Conservation (phyloP, 345 rosid species). For the Syzygium aqueum region DNA sequence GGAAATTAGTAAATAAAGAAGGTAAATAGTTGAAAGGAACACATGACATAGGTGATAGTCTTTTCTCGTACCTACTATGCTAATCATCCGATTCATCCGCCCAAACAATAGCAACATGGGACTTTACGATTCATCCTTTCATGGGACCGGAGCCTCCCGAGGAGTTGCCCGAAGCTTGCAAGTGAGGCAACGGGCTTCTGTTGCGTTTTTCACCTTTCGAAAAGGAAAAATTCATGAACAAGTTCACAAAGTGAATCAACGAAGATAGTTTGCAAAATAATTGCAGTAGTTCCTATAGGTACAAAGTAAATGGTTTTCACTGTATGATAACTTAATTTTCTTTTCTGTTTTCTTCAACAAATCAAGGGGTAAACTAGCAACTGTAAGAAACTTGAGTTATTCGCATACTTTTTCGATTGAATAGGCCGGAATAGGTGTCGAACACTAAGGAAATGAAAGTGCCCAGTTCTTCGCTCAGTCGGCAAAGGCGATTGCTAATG, state of each 20-base stretch:
- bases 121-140: not conserved
- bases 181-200: not conserved
- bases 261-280: not conserved
- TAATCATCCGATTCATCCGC: no score
- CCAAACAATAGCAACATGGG: not conserved
- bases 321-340: not conserved
- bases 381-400: not conserved
- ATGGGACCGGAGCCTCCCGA: slow-evolving; percentile 23
- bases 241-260: no score
- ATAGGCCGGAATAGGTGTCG: not conserved
- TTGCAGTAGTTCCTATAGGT: not conserved
- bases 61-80: no score
- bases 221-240: not conserved
- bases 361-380: not conserved
- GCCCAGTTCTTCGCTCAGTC: not conserved
- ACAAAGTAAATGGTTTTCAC: not conserved
- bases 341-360: not conserved
- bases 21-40: no score
- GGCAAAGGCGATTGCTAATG: not conserved
- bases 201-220: not conserved
- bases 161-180: slow-evolving; percentile 2
- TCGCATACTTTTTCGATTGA: not conserved
- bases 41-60: no score
- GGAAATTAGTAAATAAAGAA: no score
- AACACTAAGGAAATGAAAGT: not conserved